phyloP scores from a whole-genome alignment of 2,329 filamentous ascomycete species.

The Penicillium paneum region DNA sequence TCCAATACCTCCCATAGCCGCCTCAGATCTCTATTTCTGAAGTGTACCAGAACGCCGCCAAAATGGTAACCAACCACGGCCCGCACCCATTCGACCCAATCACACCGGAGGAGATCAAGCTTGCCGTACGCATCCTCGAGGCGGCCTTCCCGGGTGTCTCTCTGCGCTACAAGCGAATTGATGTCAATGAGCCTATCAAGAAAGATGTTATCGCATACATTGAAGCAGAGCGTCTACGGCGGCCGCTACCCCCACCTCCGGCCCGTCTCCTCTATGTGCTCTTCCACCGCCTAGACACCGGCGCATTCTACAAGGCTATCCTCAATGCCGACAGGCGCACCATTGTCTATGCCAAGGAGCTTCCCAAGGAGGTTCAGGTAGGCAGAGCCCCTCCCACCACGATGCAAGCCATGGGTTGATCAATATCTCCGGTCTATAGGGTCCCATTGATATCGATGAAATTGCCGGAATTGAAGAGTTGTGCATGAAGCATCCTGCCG shows the following conservation, averaged over 20 bases:
- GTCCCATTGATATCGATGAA: slow-evolving; percentile 58
- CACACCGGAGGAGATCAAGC: slow-evolving; percentile 36
- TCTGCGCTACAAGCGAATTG: slow-evolving; percentile 63
- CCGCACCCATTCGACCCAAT: slow-evolving; percentile 40
- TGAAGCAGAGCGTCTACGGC: slow-evolving; percentile 58
- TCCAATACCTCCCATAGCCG: neutral
- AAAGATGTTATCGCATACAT: slow-evolving; percentile 56
- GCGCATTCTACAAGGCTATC: slow-evolving; percentile 41
- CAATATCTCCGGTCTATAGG: slow-evolving; percentile 55
- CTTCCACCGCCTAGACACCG: slow-evolving; percentile 41
- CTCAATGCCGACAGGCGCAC: slow-evolving; percentile 41
- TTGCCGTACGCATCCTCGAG: slow-evolving; percentile 37
- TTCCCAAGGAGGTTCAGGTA: slow-evolving; percentile 48
- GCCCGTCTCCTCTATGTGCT: slow-evolving; percentile 54
- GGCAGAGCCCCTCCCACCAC: slow-evolving; percentile 4
- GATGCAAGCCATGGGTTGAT: slow-evolving; percentile 39
- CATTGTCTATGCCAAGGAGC: slow-evolving; percentile 39
- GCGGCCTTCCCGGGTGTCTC: slow-evolving; percentile 34
- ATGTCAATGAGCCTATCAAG: slow-evolving; percentile 63
- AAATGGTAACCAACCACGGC: slow-evolving; percentile 18
- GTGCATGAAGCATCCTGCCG: slow-evolving; percentile 53
- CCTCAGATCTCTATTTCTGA: neutral
- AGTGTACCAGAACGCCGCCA: slow-evolving; percentile 9
- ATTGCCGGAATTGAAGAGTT: slow-evolving; percentile 56
- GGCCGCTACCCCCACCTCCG: slow-evolving; percentile 49